phyloP scores from a whole-genome alignment of 768 basidiomycete genomes.

The Pleurotus tuber-regium region DNA sequence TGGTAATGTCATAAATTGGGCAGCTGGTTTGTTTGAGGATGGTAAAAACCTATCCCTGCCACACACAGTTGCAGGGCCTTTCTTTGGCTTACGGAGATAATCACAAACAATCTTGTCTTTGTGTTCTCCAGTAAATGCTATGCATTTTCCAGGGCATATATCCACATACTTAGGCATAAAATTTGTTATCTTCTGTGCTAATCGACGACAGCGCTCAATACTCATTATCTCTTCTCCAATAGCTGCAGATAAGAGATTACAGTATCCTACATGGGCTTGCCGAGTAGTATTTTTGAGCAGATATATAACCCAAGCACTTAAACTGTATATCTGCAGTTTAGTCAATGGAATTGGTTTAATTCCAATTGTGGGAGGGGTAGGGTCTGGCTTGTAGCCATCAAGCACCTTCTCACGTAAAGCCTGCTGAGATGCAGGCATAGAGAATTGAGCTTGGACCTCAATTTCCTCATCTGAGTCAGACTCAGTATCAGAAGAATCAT shows the following conservation, averaged over 20 bases:
- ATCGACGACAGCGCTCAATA: conserved; percentile 14
- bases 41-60: background rate
- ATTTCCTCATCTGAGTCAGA: background rate
- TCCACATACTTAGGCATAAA: conserved; percentile 17
- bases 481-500: background rate
- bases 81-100: conserved; percentile 14
- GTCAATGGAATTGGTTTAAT: conserved; percentile 7
- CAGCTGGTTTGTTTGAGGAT: conserved; percentile 15
- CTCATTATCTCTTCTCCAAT: conserved; percentile 19
- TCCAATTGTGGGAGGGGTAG: background rate
- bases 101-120: conserved; percentile 12
- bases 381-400: background rate
- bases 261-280: conserved; percentile 20
- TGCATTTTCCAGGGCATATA: conserved; percentile 24
- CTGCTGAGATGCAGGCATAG: conserved; percentile 1
- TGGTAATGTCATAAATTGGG: conserved; percentile 21
- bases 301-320: conserved; percentile 22
- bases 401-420: conserved; percentile 5
- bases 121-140: conserved; percentile 23
- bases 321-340: conserved; percentile 10
- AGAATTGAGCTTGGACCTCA: background rate
- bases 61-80: conserved; percentile 16
- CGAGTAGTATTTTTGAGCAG: conserved; percentile 20
- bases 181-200: conserved; percentile 15
- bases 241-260: conserved; percentile 14